Base-by-base conservation (phyloP, 1,284 basidiomycete species). In the Cryptococcus wingfieldii region DNA sequence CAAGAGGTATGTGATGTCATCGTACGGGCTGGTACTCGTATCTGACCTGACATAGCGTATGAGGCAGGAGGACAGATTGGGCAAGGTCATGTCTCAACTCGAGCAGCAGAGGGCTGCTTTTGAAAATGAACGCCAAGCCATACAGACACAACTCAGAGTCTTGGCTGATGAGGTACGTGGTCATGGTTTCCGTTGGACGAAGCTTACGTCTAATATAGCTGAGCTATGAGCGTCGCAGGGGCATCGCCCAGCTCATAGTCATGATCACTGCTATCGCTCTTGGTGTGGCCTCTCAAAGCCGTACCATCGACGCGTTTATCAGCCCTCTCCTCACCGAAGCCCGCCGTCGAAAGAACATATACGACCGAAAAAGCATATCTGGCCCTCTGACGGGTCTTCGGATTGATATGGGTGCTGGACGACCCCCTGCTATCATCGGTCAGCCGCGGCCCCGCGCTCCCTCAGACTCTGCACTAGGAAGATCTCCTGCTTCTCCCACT, bases 61-160 rank as follows among this genome's bases (percentile, higher is more conserved):
- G 61, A 54, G 70, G 39, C 69, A 71, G 47, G 74, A 76, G 45
- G 72, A 74, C 50, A 60, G 71, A 8, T 60, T 77, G 5, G 68
- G 68, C 2, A 58, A 54, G 4, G 56, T 75, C 13, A 38, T 69
- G 2, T 62, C 66, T 0, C 71, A 73, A 42, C 51, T 75, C 38
- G 76, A 78, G 55, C 62, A 66, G 28, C 68, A 74, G 53, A 62
- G 69, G 1, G 18, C 63, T 2, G 50, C 65, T 3, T 49, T 71
- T 9, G 75, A 74, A 47, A 49, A 51, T 5, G 74, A 75, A 43
- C 65, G 69, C n/a, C 64, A 59, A 28, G 50, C 51, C 1, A 61
- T 70, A 13, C 50, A 63, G 25, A 44, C 64, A 4, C 71, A 72
- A 43, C 50, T 75, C 16, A 64, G 68, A 16, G 49, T 65, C 1